Evolutionary conservation across 768 basidiomycete species (phyloP).

Genomic region (Trametes maxima): DNA sequence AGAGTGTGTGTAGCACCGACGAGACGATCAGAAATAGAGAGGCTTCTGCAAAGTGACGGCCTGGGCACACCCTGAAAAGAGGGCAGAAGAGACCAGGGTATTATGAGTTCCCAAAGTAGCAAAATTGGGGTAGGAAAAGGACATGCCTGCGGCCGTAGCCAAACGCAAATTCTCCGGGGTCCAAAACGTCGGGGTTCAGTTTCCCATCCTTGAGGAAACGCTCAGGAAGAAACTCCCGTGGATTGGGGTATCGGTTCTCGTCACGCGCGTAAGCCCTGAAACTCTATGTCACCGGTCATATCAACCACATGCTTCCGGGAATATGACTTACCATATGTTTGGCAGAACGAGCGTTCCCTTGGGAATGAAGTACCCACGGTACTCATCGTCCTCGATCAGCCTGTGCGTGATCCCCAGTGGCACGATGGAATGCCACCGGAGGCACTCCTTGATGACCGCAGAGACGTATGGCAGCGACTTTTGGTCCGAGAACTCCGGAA

Average conservation of each 20-base stretch:
- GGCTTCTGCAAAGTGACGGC: conserved; percentile 27
- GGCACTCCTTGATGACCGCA: conserved; percentile 28
- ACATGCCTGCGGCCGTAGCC: not conserved
- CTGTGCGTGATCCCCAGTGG: conserved; percentile 22
- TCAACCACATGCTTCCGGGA: not conserved
- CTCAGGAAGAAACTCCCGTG: conserved; percentile 40
- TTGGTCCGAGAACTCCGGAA: conserved; percentile 17
- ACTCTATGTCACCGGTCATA: not conserved
- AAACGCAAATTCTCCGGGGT: conserved; percentile 14
- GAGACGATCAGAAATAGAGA: conserved; percentile 17
- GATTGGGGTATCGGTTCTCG: conserved; percentile 35
- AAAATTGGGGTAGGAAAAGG: not conserved
- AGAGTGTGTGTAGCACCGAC: conserved; percentile 14
- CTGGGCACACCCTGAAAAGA: conserved; percentile 30
- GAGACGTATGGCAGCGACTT: conserved; percentile 26
- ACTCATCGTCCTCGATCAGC: conserved; percentile 29
- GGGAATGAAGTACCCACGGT: conserved; percentile 33
- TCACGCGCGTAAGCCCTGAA: conserved; percentile 42
- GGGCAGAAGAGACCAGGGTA: not conserved
- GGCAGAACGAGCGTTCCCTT: conserved; percentile 29
- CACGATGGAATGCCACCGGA: conserved; percentile 25
- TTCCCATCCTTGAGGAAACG: conserved; percentile 32
- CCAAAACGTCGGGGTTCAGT: conserved; percentile 1
- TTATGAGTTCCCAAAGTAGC: not conserved
- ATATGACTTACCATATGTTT: conserved; percentile 24